Percentiles rank a stretch among this genome's conserved stretches.
Conservation (phyloP, 1,139 yeast genomes). For the Kodamaea suecica region DNA sequence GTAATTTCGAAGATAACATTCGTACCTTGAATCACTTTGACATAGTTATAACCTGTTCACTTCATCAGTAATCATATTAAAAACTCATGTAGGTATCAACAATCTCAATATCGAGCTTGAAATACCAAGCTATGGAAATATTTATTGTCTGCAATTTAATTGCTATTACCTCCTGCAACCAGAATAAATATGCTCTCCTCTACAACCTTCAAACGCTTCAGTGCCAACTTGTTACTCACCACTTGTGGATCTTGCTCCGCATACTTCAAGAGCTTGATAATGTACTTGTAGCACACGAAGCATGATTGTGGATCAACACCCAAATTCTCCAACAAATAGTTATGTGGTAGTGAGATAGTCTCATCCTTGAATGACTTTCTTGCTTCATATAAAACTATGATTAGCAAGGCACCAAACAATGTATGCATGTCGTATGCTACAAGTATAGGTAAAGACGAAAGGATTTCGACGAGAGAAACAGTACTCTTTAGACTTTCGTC, state of each 20-base stretch:
- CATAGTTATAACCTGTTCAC: too few relatives aligned
- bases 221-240: constrained; percentile 30
- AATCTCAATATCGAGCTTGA: too few relatives aligned
- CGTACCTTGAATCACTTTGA: too few relatives aligned
- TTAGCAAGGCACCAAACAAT: constrained; percentile 33
- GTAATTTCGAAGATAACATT: too few relatives aligned
- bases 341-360: constrained; percentile 22
- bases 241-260: constrained; percentile 28
- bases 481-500: constrained; percentile 34
- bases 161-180: constrained; percentile 13
- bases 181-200: constrained; percentile 17
- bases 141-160: neutral
- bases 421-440: constrained; percentile 34
- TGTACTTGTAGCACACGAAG: constrained; percentile 33
- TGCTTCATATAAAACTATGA: constrained; percentile 32
- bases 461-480: constrained; percentile 36
- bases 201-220: constrained; percentile 23
- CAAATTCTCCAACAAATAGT: constrained; percentile 20
- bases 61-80: too few relatives aligned
- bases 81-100: too few relatives aligned
- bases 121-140: too few relatives aligned
- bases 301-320: constrained; percentile 21
- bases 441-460: constrained; percentile 41
- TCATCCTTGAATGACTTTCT: constrained; percentile 18
- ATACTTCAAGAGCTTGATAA: constrained; percentile 26